Evolutionary conservation across 768 basidiomycete species (phyloP).

Genomic region (Tulasnella sp.): DNA sequence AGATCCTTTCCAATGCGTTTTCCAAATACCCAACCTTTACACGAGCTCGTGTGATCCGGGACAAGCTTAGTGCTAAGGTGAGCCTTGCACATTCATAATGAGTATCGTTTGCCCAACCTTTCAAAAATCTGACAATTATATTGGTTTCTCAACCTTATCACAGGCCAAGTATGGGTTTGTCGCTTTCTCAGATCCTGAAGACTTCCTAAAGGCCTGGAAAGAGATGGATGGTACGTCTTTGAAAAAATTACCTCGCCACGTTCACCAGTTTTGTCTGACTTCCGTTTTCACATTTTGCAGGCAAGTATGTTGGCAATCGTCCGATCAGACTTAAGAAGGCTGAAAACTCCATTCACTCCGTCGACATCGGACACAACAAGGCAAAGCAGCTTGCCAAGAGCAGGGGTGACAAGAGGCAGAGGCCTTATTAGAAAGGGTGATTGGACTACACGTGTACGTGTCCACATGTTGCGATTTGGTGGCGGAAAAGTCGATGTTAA

Average conservation of each 20-base stretch:
- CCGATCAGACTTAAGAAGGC: conserved; percentile 97
- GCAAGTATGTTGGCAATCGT: conserved; percentile 96
- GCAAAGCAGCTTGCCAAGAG: conserved; percentile 85
- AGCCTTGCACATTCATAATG: conserved; percentile 16
- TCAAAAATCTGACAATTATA: no score
- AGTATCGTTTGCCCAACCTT: not conserved
- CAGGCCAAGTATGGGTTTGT: conserved; percentile 97
- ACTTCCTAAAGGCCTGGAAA: conserved; percentile 97
- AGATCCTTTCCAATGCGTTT: conserved; percentile 86
- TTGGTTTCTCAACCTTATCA: not conserved
- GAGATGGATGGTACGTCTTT: conserved; percentile 88
- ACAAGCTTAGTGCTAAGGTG: conserved; percentile 89
- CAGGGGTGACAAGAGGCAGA: conserved; percentile 67
- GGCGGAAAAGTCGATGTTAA: no score
- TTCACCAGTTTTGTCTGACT: not conserved
- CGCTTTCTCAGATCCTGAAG: conserved; percentile 95
- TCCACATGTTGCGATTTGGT: no score
- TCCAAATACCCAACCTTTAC: conserved; percentile 86
- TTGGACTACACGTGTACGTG: no score
- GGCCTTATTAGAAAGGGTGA: conserved; percentile 50
- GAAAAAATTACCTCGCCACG: no score
- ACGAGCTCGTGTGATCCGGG: conserved; percentile 91
- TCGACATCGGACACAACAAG: conserved; percentile 88
- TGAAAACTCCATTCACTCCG: conserved; percentile 75
- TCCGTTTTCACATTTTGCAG: conserved; percentile 29